Evolutionary conservation across 768 basidiomycete genomes (phyloP).

Genomic region (Termitomyces eurrhizus): DNA sequence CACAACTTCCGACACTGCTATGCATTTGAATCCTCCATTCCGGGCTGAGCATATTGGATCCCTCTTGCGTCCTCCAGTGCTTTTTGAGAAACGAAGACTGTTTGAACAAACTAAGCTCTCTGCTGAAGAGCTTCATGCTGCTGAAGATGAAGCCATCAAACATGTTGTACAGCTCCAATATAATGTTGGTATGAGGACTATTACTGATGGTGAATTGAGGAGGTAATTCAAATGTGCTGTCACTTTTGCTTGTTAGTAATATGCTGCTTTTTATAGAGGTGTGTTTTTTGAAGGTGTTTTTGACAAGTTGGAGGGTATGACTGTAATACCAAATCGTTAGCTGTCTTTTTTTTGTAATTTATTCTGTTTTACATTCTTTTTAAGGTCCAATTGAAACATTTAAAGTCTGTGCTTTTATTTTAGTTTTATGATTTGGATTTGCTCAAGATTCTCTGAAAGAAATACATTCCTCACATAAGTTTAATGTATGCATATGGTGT

Average conservation of each 20-base stretch:
- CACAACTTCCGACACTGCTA: conserved; percentile 17
- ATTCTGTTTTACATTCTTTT: background rate
- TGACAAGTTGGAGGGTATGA: conserved; percentile 64
- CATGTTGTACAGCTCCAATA: conserved; percentile 51
- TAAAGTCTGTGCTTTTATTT: conserved; percentile 34
- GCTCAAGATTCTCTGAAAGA: conserved; percentile 20
- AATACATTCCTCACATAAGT: conserved; percentile 44
- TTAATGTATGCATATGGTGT: conserved; percentile 38
- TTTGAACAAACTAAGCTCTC: conserved; percentile 39
- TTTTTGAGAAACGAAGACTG: conserved; percentile 43
- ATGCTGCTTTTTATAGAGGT: conserved; percentile 31
- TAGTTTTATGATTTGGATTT: background rate
- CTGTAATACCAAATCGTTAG: conserved; percentile 44
- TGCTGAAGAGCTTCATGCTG: conserved; percentile 37
- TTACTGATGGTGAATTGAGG: conserved; percentile 59
- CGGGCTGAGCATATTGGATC: conserved; percentile 62
- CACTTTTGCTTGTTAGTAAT: background rate
- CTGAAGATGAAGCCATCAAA: conserved; percentile 52
- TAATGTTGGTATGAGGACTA: conserved; percentile 50
- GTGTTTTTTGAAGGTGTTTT: conserved; percentile 66
- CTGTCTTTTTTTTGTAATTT: conserved; percentile 2
- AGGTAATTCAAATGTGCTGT: conserved; percentile 19
- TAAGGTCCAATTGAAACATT: conserved; percentile 44
- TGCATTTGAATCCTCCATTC: conserved; percentile 35
- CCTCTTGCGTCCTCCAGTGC: conserved; percentile 48